phyloP scores from a whole-genome alignment of 805 yeast species.

The Zygosaccharomyces lentus region DNA sequence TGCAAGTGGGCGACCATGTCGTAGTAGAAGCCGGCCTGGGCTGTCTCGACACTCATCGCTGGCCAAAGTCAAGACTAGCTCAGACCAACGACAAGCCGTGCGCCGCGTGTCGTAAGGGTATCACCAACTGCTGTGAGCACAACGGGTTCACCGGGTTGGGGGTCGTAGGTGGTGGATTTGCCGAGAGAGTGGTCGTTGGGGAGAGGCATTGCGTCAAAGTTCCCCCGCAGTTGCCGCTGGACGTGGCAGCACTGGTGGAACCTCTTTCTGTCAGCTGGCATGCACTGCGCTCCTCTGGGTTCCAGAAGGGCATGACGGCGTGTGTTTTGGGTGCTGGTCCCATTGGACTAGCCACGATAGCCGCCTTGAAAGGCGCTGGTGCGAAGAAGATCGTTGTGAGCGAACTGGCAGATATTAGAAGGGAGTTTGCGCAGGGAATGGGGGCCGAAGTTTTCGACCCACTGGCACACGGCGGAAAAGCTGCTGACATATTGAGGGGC shows the following conservation, averaged over 20 bases:
- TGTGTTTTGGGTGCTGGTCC: constrained; percentile 60
- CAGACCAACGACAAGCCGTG: constrained; percentile 37
- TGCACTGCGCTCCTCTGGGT: constrained; percentile 46
- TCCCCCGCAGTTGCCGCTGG: constrained; percentile 43
- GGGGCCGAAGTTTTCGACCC: constrained; percentile 53
- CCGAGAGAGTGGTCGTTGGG: constrained; percentile 45
- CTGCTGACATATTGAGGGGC: constrained; percentile 38
- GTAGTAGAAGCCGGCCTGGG: constrained; percentile 59
- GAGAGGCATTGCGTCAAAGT: constrained; percentile 39
- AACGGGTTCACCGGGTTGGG: constrained; percentile 53
- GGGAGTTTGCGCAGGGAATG: constrained; percentile 45
- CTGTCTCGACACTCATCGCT: constrained; percentile 45
- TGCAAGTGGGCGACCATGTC: constrained; percentile 54
- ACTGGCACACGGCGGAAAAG: constrained; percentile 33
- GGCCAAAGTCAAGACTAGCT: constrained; percentile 18
- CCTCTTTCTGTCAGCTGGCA: constrained; percentile 58
- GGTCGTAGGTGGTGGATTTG: constrained; percentile 52
- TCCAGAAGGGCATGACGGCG: constrained; percentile 43
- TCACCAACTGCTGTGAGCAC: constrained; percentile 49
- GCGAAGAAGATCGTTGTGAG: constrained; percentile 46
- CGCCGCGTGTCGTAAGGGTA: constrained; percentile 45
- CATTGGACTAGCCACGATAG: constrained; percentile 55
- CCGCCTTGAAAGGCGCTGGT: constrained; percentile 50
- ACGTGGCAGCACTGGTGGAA: constrained; percentile 54
- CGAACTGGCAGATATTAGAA: constrained; percentile 47